These are phyloP conservation scores for Chaetoscypha palmicola DNA, from an alignment of 2,329 filamentous ascomycete species.

Conservation along the genomic window DNA sequence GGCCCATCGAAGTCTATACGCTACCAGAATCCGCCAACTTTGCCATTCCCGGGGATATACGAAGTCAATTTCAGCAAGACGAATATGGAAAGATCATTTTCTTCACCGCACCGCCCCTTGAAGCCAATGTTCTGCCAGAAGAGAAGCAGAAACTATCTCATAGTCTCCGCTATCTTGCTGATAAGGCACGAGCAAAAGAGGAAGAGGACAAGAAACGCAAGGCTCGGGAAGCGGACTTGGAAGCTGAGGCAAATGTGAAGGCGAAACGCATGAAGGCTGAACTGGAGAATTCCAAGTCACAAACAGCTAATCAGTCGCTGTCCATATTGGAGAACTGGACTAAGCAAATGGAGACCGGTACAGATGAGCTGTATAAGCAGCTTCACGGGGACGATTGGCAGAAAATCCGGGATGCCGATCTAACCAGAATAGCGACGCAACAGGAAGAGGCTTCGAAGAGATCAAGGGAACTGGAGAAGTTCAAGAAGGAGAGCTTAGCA, in stretches of 20 bases:
- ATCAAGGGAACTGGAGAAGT: conserved; percentile 12
- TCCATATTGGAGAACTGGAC: conserved; percentile 19
- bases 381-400: conserved; percentile 26
- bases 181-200: conserved; percentile 35
- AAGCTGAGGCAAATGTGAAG: conserved; percentile 25
- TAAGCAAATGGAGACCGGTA: conserved; percentile 22
- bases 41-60: conserved; percentile 56
- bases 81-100: conserved; percentile 59
- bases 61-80: conserved; percentile 59
- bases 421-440: conserved; percentile 10
- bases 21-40: conserved; percentile 57
- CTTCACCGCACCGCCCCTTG: conserved; percentile 59
- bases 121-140: conserved; percentile 30
- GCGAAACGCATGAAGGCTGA: conserved; percentile 21
- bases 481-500: conserved; percentile 11
- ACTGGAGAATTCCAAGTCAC: conserved; percentile 9
- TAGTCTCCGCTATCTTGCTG: conserved; percentile 42
- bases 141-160: conserved; percentile 35
- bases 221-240: conserved; percentile 20
- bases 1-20: conserved; percentile 56
- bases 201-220: conserved; percentile 28
- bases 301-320: conserved; percentile 17
- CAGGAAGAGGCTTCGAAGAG: conserved; percentile 16
- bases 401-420: conserved; percentile 16
- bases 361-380: conserved; percentile 25